phyloP scores from a whole-genome alignment of 179 eudicot species.

The Drosera spatulata region DNA sequence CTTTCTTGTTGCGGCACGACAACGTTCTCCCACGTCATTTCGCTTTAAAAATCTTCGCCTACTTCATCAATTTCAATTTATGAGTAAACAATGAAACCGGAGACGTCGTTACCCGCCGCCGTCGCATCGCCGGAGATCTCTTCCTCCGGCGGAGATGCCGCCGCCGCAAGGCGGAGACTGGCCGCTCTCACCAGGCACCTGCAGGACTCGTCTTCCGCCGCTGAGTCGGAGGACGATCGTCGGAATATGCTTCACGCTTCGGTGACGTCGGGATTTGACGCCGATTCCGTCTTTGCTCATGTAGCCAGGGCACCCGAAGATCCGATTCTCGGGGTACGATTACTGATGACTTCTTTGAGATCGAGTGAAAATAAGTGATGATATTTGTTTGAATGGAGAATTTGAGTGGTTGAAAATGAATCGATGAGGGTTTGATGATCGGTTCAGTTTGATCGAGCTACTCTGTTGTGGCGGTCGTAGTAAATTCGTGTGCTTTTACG shows the following conservation, averaged over 20 bases:
- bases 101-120: too few relatives aligned
- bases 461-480: too few relatives aligned
- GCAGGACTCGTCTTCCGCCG: slow-evolving; percentile 7
- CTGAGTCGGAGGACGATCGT: neutral
- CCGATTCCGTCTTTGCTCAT: slow-evolving; percentile 58
- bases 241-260: slow-evolving; percentile 10
- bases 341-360: neutral
- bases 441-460: too few relatives aligned
- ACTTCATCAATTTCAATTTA: too few relatives aligned
- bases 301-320: slow-evolving; percentile 83
- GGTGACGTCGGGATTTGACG: slow-evolving; percentile 19
- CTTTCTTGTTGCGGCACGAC: too few relatives aligned
- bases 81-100: too few relatives aligned
- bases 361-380: neutral
- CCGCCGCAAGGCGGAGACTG: slow-evolving; percentile 21
- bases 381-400: neutral
- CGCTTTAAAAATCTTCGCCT: too few relatives aligned
- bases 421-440: too few relatives aligned
- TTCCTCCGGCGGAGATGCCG: neutral
- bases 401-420: too few relatives aligned
- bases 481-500: too few relatives aligned
- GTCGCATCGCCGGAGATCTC: too few relatives aligned
- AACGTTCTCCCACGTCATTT: too few relatives aligned
- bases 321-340: slow-evolving; percentile 84
- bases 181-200: slow-evolving; percentile 23